phyloP scores from a whole-genome alignment of 495 filamentous ascomycete genomes.

The Penicillium coprophilum region DNA sequence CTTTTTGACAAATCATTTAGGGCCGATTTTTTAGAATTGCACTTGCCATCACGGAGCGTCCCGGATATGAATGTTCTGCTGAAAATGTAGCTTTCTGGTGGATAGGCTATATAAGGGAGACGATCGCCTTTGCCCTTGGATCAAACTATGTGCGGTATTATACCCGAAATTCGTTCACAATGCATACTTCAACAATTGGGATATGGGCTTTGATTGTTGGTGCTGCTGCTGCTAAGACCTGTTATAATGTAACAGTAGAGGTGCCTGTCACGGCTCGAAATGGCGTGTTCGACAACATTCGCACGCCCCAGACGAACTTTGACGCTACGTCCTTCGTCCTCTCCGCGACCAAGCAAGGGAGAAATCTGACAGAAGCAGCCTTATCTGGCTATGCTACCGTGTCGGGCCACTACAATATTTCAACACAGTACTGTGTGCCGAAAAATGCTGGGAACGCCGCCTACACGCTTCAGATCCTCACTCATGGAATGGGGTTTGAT shows the following conservation, averaged over 20 bases:
- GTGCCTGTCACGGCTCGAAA: slow-evolving; percentile 36
- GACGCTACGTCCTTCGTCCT: slow-evolving; percentile 41
- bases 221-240: slow-evolving; percentile 30
- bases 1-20: slow-evolving; percentile 9
- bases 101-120: slow-evolving; percentile 1
- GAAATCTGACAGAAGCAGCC: slow-evolving; percentile 33
- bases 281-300: slow-evolving; percentile 35
- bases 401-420: slow-evolving; percentile 35
- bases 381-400: slow-evolving; percentile 33
- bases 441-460: slow-evolving; percentile 1
- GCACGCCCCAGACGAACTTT: slow-evolving; percentile 32
- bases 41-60: background rate
- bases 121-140: background rate
- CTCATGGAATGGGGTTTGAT: slow-evolving; percentile 56
- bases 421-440: slow-evolving; percentile 35
- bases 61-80: background rate
- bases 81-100: background rate
- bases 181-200: slow-evolving; percentile 13
- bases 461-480: slow-evolving; percentile 52
- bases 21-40: slow-evolving; percentile 1
- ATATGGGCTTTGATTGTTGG: slow-evolving; percentile 7
- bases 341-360: slow-evolving; percentile 33
- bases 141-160: background rate
- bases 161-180: background rate
- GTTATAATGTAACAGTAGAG: slow-evolving; percentile 38